Evolutionary conservation across 1,284 basidiomycete genomes (phyloP).

Genomic region (Rhizopogon hawkerae): DNA sequence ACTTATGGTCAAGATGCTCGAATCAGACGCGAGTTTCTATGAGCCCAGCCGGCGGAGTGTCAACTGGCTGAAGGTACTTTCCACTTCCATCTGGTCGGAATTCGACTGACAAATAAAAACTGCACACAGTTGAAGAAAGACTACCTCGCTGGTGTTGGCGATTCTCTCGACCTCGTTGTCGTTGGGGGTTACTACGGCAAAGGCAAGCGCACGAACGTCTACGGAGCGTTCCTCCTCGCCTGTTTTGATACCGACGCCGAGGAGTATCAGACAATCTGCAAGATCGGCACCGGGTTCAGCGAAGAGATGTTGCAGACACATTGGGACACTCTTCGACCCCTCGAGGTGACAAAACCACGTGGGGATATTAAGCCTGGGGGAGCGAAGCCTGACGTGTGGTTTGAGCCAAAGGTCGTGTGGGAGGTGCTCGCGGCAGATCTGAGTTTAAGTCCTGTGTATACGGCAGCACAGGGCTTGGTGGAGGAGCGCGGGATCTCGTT

Average conservation of each 20-base stretch:
- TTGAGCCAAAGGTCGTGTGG: constrained; percentile 94
- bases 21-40: constrained; percentile 85
- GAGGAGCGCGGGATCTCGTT: constrained; percentile 88
- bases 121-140: constrained; percentile 83
- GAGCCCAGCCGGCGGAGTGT: constrained; percentile 92
- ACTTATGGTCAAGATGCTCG: constrained; percentile 98
- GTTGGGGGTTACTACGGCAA: constrained; percentile 96
- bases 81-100: not conserved
- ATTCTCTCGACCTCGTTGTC: constrained; percentile 95
- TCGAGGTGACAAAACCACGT: constrained; percentile 64
- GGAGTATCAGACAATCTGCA: constrained; percentile 94
- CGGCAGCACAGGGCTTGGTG: constrained; percentile 90
- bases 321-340: constrained; percentile 72
- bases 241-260: constrained; percentile 90
- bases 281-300: constrained; percentile 97
- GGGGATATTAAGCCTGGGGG: constrained; percentile 79
- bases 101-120: constrained; percentile 1
- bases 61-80: constrained; percentile 91
- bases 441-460: constrained; percentile 94
- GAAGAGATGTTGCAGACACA: constrained; percentile 85
- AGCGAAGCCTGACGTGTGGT: constrained; percentile 91
- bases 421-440: constrained; percentile 97
- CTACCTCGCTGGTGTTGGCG: constrained; percentile 94
- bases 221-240: constrained; percentile 91
- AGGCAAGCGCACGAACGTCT: constrained; percentile 94